Evolutionary conservation across 1,139 yeast genomes (phyloP), one percentile per base, ranked within the genome.

Genomic region (Hanseniaspora gamundiae): DNA sequence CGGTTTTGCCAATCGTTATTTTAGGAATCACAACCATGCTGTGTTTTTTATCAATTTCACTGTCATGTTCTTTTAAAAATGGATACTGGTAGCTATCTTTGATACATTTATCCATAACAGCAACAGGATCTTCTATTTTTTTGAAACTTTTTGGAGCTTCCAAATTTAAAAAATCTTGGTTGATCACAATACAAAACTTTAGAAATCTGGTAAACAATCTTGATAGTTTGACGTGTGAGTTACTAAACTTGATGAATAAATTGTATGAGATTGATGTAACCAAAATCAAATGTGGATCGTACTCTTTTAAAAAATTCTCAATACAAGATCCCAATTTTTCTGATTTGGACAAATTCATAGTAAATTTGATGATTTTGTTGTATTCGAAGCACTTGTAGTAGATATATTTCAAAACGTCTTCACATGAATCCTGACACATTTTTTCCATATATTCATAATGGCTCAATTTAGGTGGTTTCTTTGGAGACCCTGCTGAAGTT

Each of bases 241-340:
- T 60, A 24, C 52, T 53, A 39, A 61, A 56, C 40, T 55, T 59
- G 10, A 61, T 51, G 41, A 56, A 60, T 35, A 61, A 45, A 39
- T 58, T 63, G 3, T 66, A 56, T 26, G 63, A 56, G n/a, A 64
- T 61, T 2, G 66, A 60, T 19, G 67, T 61, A 2, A 67, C 51
- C 2, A 73, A 51, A 31, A 75, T 73, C 49, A 76, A 60, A 50
- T 73, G 73, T 13, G 85, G 83, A 51, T 69, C 73, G 55, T 76
- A 76, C 28, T 77, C 59, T 42, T 67, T 65, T 45, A 72, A 66
- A 63, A 74, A 71, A 45, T 73, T 74, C 45, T 69, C 67, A 43
- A 77, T 54, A 7, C 75, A 73, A n/a, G 62, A 61, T 45, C 69
- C 71, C 13, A 76, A 56, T 4, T 59, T 52, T 20, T 51, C 49